Base-by-base conservation (phyloP, 495 filamentous ascomycete species). In the Daldinia childiae region DNA sequence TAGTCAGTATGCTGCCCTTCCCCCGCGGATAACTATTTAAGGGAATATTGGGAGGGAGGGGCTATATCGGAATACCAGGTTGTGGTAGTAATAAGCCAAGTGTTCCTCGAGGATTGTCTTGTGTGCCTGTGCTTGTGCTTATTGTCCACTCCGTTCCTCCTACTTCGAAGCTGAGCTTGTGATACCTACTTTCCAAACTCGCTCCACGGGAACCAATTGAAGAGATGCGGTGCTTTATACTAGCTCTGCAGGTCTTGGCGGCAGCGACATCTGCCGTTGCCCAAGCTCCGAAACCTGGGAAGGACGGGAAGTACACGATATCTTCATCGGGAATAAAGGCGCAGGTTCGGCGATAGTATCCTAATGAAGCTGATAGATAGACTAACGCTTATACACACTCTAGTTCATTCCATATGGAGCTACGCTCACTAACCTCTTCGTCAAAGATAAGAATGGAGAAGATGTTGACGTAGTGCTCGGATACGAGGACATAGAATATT, bases 391-490 rank as follows among this genome's bases (percentile, higher is more conserved):
- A 39, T 21, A 6, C 34, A 9, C 24, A 14, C 3, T 52, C n/a
- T 69, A 86, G 82, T 88, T 88, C 74, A 85, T 87, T 62, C 79
- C 84, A 17, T 87, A 86, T 74, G 84, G 83, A 48, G 86, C 86
- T 38, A 79, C 81, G 24, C 80, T 88, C 71, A 87, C 86, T 54
- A 88, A 88, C 63, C 82, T 88, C 41, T 85, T 84, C 61, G 85
- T 88, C 45, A 82, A 83, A 69, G 86, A 87, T 69, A 87, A 84
- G 75, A 80, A 86, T 62, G 86, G 86, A 61, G 74, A 84, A 29
- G 83, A 87, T 50, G 77, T 85, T 38, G 85, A 87, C 55, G 80
- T 87, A 15, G 82, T 87, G 14, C 76, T 87, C 15, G 85, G 85
- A 24, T 85, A 86, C 64, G 85, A 87, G 63, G 81, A 85, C 56